Percentiles rank a stretch among this genome's conserved stretches.
These are phyloP conservation scores for Globisporangium megalacanthum DNA, from an alignment of 352 stramenopile species.

Conservation along the genomic window DNA sequence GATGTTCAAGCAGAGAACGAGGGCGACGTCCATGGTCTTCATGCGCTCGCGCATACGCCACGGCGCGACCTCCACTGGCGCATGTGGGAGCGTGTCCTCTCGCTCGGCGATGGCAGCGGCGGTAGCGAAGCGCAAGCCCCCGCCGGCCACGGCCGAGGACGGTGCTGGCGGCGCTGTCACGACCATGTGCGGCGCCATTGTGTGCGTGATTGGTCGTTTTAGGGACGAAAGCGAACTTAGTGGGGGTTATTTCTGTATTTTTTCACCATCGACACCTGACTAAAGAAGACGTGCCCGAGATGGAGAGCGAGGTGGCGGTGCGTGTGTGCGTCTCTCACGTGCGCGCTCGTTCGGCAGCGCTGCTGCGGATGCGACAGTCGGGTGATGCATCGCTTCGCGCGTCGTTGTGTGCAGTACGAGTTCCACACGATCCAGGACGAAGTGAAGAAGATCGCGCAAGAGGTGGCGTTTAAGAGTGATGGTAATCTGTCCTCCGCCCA, in stretches of 20 bases:
- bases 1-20: constrained; percentile 98
- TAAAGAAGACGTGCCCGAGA: no score
- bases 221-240: no score
- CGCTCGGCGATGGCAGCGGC: no score
- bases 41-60: constrained; percentile 87
- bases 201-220: no score
- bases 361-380: background rate
- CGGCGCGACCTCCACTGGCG: constrained; percentile 50
- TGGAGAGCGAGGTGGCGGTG: no score
- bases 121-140: constrained; percentile 57
- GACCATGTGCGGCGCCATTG: no score
- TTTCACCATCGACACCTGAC: no score
- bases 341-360: constrained; percentile 3
- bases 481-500: background rate
- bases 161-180: constrained; percentile 1
- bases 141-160: constrained; percentile 21
- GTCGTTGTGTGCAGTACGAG: constrained; percentile 42
- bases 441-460: constrained; percentile 80
- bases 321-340: background rate
- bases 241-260: no score
- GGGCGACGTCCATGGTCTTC: constrained; percentile 92
- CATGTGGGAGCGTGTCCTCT: constrained; percentile 14
- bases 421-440: constrained; percentile 84
- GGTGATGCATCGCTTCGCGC: background rate
- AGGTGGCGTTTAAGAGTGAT: constrained; percentile 19